These are phyloP conservation scores for Russula ochroleuca DNA, from an alignment of 768 basidiomycete genomes.

Conservation along the genomic window DNA sequence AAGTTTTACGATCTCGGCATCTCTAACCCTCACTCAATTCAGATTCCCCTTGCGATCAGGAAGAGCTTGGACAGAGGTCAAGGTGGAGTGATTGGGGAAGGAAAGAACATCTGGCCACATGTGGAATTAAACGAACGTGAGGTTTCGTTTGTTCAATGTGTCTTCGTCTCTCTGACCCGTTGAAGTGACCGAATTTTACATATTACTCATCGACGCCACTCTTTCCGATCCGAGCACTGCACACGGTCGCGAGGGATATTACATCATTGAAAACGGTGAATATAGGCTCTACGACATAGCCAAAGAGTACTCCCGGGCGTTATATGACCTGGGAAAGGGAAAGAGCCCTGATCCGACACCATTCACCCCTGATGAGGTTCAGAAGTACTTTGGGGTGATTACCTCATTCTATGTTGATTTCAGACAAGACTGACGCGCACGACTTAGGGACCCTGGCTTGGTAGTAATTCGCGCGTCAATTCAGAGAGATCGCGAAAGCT, in stretches of 20 bases:
- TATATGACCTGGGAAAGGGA: constrained; percentile 34
- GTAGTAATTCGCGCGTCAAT: constrained; percentile 42
- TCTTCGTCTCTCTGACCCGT: background rate
- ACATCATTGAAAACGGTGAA: constrained; percentile 37
- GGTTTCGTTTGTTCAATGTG: background rate
- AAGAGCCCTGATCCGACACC: constrained; percentile 41
- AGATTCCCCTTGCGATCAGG: constrained; percentile 47
- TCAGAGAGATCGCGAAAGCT: constrained; percentile 42
- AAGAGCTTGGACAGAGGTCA: constrained; percentile 45
- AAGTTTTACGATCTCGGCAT: constrained; percentile 49
- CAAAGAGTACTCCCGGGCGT: constrained; percentile 36
- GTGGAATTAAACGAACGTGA: constrained; percentile 54
- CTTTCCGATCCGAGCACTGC: constrained; percentile 28
- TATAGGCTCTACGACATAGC: constrained; percentile 36
- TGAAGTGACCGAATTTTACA: constrained; percentile 44
- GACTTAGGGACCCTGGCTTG: constrained; percentile 24
- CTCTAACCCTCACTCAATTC: constrained; percentile 49
- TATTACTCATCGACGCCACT: constrained; percentile 41
- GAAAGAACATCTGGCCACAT: constrained; percentile 56
- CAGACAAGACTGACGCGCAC: background rate
- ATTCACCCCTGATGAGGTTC: constrained; percentile 42
- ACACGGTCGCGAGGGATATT: constrained; percentile 38
- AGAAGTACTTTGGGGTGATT: constrained; percentile 36
- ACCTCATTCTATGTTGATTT: background rate
- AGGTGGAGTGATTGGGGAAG: constrained; percentile 53